Percentiles rank a stretch among this genome's conserved stretches.
Conservation (phyloP, 2,329 filamentous ascomycete genomes). For the Incumbomyces delicatus region DNA sequence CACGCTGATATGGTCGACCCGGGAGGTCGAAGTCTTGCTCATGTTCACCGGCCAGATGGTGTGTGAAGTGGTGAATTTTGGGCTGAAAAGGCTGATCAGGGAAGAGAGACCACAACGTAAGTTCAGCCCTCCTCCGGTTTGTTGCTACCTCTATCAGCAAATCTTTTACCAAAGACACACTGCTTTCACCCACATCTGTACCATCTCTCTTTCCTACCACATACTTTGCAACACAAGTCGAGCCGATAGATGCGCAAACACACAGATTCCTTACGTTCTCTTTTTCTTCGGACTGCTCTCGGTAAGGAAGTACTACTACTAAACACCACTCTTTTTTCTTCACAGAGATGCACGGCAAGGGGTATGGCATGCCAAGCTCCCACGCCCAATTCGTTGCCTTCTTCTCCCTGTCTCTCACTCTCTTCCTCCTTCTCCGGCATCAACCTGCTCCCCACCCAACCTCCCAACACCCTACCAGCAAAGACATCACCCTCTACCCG, state of each 20-base stretch:
- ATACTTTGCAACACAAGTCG: no score
- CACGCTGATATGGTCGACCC: constrained; percentile 80
- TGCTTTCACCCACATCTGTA: no score
- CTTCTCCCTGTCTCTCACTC: constrained; percentile 71
- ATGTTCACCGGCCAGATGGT: constrained; percentile 87
- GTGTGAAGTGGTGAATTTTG: constrained; percentile 86
- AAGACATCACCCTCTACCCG: constrained; percentile 18
- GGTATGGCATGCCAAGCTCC: constrained; percentile 94
- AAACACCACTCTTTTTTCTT: not conserved
- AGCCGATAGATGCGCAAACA: no score
- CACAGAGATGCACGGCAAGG: constrained; percentile 67
- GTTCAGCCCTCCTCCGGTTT: constrained; percentile 22
- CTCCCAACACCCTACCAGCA: constrained; percentile 36
- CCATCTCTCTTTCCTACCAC: no score
- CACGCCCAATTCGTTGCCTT: constrained; percentile 92
- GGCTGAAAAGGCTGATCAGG: constrained; percentile 80
- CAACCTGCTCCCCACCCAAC: constrained; percentile 21
- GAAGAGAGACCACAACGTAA: constrained; percentile 77
- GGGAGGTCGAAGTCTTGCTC: constrained; percentile 78
- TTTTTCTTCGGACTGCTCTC: no score
- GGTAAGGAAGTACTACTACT: no score
- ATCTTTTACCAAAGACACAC: no score
- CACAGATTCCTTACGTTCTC: no score
- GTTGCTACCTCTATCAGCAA: no score
- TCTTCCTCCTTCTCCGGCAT: constrained; percentile 80